Conservation (phyloP, 495 filamentous ascomycete species). For the Tuber melanosporum region DNA sequence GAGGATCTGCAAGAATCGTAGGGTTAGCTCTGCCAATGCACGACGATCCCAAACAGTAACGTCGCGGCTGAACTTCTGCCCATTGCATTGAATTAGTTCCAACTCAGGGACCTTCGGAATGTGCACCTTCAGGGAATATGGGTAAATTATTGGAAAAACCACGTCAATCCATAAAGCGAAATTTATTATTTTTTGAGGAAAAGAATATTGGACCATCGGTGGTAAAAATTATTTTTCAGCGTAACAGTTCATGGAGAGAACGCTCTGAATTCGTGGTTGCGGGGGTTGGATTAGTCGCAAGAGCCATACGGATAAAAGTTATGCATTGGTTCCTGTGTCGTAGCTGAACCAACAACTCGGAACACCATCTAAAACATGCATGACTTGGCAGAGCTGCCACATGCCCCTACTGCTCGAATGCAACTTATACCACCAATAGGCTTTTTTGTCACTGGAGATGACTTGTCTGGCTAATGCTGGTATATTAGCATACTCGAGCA, state of each 20-base stretch:
- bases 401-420: background rate
- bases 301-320: background rate
- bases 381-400: background rate
- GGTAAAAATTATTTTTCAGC: background rate
- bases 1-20: background rate
- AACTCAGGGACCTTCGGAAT: background rate
- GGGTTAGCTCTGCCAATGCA: background rate
- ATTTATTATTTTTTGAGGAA: background rate
- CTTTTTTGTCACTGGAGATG: background rate
- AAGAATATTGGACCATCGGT: background rate
- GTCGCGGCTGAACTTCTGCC: background rate
- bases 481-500: background rate
- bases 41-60: background rate
- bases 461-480: background rate
- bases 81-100: background rate
- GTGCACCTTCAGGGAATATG: background rate
- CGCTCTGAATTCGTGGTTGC: background rate
- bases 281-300: background rate
- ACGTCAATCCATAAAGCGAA: constrained; percentile 1
- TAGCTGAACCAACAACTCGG: constrained; percentile 2
- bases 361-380: constrained; percentile 5
- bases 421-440: background rate
- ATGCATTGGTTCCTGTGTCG: background rate
- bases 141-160: background rate
- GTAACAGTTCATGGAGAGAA: background rate